Percentiles rank a stretch among this genome's conserved stretches.
Evolutionary conservation across 768 basidiomycete genomes (phyloP).

Genomic region (Podaxis rugospora): DNA sequence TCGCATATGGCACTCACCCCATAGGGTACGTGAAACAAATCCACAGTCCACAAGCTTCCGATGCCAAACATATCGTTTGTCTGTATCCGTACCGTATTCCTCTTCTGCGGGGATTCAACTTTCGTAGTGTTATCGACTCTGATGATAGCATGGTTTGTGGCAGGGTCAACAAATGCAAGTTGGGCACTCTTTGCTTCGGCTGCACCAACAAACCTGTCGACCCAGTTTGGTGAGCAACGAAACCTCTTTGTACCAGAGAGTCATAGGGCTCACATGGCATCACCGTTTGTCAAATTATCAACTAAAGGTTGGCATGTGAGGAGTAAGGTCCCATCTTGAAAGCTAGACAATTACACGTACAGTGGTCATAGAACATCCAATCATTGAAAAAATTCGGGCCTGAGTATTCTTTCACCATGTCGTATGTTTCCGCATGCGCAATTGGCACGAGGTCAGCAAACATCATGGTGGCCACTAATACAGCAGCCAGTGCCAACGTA

Average conservation of each 20-base stretch:
- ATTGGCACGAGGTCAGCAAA: neutral
- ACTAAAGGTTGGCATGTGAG: conserved; percentile 26
- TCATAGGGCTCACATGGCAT: conserved; percentile 38
- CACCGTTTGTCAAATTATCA: conserved; percentile 70
- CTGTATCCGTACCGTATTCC: conserved; percentile 65
- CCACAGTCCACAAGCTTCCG: conserved; percentile 62
- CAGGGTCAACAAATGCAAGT: conserved; percentile 58
- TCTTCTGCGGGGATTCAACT: conserved; percentile 48
- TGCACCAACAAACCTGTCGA: conserved; percentile 53
- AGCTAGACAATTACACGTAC: conserved; percentile 28
- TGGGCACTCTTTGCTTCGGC: conserved; percentile 37
- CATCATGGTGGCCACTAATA: neutral
- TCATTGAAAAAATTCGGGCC: conserved; percentile 63
- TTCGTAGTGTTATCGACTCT: conserved; percentile 67
- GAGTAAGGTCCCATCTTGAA: neutral
- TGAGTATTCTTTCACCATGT: conserved; percentile 50
- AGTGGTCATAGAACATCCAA: conserved; percentile 61
- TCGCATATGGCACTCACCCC: conserved; percentile 40
- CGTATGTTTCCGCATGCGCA: conserved; percentile 30
- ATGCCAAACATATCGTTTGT: conserved; percentile 50
- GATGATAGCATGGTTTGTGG: conserved; percentile 71
- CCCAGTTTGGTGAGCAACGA: conserved; percentile 22
- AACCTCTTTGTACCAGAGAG: neutral
- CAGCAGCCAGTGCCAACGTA: neutral
- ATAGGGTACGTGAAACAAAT: conserved; percentile 62